Base-by-base conservation (phyloP, 352 stramenopile species). In the Phytophthora sojae region DNA sequence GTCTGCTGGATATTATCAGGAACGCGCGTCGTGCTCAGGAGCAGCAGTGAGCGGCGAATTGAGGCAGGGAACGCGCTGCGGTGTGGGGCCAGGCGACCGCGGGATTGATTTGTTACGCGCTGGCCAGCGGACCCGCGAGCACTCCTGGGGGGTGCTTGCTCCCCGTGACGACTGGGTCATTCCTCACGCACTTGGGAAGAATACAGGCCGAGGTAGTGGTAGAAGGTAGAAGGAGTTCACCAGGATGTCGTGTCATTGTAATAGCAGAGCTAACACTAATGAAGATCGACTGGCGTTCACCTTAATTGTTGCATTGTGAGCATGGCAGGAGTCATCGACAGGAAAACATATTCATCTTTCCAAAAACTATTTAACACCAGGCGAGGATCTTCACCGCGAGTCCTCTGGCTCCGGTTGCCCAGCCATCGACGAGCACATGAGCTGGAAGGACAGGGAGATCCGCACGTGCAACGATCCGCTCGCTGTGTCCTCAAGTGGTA, bases 1-100 rank as follows among this genome's bases (percentile, higher is more conserved):
- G 83, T 30, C 83, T 99, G 71, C 83, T 99, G 66, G 82, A 97
- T 71, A 78, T 92, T 74, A 86, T 93, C 66, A 85, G 81, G 50
- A 91, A 78, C 67, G 87, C 87, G 61, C 83, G 83, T 64, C 81
- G 86, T 73, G 83, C 82, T 61, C 82, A 92, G 73, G 75, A 86
- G 74, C 67, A 86, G 56, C 83, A 90, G 80, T 90, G 75, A 76
- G 67, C 53, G 54, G 44, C 56, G 57, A 32, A 25, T 32, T 42
- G 29, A 50, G 60, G 55, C 47, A 69, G 65, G 29, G 30, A 64
- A 37, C 15, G 67, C 55, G 54, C 49, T 62, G 68, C 56, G 53
- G 42, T 68, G 58, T 53, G 44, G 51, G 54, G 21, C 26, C 15
- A 21, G n/a, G 25, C 8, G 11, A 23, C 26, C 25, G 56, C 56